phyloP scores from a whole-genome alignment of 1,139 yeast species.

The Blastobotrys illinoisensis region DNA sequence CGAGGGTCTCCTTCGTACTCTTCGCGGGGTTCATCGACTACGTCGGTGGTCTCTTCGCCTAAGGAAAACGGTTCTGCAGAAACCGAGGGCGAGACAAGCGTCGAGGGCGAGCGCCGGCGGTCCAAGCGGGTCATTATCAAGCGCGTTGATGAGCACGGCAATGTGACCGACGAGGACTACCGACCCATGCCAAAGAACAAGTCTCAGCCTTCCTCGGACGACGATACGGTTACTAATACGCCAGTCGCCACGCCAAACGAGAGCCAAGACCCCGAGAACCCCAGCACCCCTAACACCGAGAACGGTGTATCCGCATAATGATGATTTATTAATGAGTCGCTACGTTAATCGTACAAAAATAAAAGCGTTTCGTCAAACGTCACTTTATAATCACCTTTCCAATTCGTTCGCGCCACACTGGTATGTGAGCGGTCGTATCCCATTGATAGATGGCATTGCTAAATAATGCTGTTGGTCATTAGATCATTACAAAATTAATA shows the following conservation, averaged over 20 bases:
- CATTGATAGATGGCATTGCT: no score
- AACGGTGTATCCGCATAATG: background rate
- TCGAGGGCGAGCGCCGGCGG: background rate
- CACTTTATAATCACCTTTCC: no score
- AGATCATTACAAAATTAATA: background rate
- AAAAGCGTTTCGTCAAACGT: background rate
- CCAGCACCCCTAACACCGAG: background rate
- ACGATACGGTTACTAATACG: background rate
- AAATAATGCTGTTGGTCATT: background rate
- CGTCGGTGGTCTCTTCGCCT: background rate
- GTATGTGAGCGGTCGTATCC: no score
- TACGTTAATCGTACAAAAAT: background rate
- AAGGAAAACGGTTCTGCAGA: background rate
- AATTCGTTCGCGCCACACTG: no score
- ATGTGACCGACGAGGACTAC: background rate
- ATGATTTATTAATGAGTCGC: background rate
- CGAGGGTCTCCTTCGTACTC: background rate
- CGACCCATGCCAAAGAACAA: background rate
- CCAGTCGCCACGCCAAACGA: no score
- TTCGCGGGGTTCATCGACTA: background rate
- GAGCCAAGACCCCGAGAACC: no score
- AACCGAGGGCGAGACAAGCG: background rate
- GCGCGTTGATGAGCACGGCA: background rate
- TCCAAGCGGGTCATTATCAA: background rate
- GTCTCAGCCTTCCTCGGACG: background rate